Conservation (phyloP, 495 filamentous ascomycete species). For the Tricharina praecox region DNA sequence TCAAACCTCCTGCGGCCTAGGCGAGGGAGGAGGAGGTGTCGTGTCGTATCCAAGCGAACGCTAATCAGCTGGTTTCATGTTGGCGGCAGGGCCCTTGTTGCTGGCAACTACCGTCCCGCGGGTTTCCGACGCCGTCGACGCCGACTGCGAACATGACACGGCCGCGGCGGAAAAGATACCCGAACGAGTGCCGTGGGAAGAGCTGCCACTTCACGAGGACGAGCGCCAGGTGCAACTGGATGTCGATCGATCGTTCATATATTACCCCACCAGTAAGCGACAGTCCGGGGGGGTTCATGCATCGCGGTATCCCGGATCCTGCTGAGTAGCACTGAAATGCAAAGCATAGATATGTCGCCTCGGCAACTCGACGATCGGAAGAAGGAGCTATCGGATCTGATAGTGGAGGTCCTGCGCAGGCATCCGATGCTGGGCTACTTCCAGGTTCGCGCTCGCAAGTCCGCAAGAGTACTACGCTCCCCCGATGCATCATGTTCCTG, state of each 20-base stretch:
- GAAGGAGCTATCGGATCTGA: slow-evolving; percentile 26
- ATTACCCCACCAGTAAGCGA: slow-evolving; percentile 66
- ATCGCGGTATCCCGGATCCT: slow-evolving; percentile 8
- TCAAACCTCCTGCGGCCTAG: neutral
- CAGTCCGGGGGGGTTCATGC: slow-evolving; percentile 9
- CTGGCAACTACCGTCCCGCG: slow-evolving; percentile 19
- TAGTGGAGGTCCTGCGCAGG: slow-evolving; percentile 34
- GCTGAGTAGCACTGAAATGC: slow-evolving; percentile 28
- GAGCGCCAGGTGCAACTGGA: slow-evolving; percentile 53
- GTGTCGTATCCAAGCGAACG: slow-evolving; percentile 3
- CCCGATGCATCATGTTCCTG: neutral
- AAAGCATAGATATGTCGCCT: slow-evolving; percentile 26
- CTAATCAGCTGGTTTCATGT: slow-evolving; percentile 11
- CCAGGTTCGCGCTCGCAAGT: too few relatives aligned
- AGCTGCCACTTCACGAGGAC: slow-evolving; percentile 24
- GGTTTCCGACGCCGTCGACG: too few relatives aligned
- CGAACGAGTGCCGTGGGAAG: slow-evolving; percentile 12
- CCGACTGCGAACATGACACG: neutral
- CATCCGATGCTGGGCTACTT: slow-evolving; percentile 88
- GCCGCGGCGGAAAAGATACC: neutral
- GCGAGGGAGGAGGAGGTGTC: too few relatives aligned
- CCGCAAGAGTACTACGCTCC: too few relatives aligned
- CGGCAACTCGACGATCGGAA: slow-evolving; percentile 35
- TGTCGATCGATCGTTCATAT: slow-evolving; percentile 89
- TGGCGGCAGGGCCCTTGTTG: slow-evolving; percentile 23